Conservation (phyloP, 2,329 filamentous ascomycete species). For the Colletotrichum spinosum region DNA sequence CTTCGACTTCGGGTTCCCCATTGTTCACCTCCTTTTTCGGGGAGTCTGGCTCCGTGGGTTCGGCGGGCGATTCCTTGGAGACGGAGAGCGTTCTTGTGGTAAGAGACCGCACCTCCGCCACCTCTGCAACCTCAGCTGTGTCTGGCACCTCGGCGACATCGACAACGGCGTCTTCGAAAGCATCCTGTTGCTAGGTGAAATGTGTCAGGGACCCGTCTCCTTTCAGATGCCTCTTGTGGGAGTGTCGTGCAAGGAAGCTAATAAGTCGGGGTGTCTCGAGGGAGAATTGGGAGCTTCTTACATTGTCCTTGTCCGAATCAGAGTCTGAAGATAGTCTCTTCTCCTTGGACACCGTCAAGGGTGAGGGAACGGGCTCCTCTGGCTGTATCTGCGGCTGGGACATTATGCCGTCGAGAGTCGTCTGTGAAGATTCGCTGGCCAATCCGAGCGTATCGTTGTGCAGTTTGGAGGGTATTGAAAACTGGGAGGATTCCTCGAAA, state of each 20-base stretch:
- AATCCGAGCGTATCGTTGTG: constrained; percentile 5
- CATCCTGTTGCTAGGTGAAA: constrained; percentile 63
- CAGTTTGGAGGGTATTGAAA: constrained; percentile 13
- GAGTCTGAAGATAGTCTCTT: constrained; percentile 35
- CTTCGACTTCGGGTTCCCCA: constrained; percentile 42
- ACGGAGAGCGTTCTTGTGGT: constrained; percentile 59
- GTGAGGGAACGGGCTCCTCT: constrained; percentile 42
- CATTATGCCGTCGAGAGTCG: constrained; percentile 44
- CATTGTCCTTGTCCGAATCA: constrained; percentile 38
- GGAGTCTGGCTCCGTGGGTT: constrained; percentile 35
- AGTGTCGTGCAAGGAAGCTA: not conserved
- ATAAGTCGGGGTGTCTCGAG: constrained; percentile 19
- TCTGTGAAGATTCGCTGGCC: constrained; percentile 21
- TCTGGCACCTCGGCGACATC: constrained; percentile 59
- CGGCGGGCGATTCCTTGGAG: constrained; percentile 46
- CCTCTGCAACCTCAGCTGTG: constrained; percentile 52
- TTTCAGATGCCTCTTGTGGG: not conserved
- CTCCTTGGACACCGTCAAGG: constrained; percentile 38
- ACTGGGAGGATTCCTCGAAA: not conserved
- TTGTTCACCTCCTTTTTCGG: constrained; percentile 41
- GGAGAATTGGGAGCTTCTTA: constrained; percentile 32
- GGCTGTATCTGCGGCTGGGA: constrained; percentile 41
- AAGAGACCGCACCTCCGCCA: constrained; percentile 70
- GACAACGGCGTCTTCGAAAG: constrained; percentile 84
- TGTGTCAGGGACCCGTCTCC: constrained; percentile 17